Evolutionary conservation across 441 rosid species (phyloP).

Genomic region (Daphne laureola): DNA sequence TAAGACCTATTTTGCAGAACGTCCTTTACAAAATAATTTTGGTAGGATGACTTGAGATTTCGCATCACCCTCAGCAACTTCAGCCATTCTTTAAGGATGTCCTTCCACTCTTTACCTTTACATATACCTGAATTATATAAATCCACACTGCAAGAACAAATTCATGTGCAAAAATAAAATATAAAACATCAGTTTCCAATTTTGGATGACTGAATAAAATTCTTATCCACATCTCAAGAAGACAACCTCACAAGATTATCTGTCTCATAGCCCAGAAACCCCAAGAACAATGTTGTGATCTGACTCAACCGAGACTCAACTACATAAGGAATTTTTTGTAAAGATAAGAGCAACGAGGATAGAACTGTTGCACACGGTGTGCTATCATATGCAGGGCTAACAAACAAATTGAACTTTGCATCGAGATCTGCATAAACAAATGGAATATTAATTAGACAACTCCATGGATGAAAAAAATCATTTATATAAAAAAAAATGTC

Average conservation of each 20-base stretch:
- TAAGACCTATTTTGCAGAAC: slow-evolving; percentile 73
- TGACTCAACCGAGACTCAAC: slow-evolving; percentile 70
- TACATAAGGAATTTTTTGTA: slow-evolving; percentile 62
- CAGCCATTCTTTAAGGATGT: slow-evolving; percentile 80
- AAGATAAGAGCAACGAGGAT: slow-evolving; percentile 56
- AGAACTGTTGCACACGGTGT: slow-evolving; percentile 45
- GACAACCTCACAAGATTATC: slow-evolving; percentile 52
- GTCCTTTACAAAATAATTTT: slow-evolving; percentile 62
- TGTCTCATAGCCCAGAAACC: slow-evolving; percentile 68
- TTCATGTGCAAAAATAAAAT: slow-evolving; percentile 10
- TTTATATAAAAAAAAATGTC: not conserved
- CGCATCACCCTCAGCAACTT: slow-evolving; percentile 68
- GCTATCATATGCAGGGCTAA: slow-evolving; percentile 44
- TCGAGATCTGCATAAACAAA: slow-evolving; percentile 54
- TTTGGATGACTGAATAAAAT: not conserved
- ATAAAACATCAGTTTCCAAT: not conserved
- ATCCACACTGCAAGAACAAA: slow-evolving; percentile 50
- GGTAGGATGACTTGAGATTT: slow-evolving; percentile 54
- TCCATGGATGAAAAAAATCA: not conserved
- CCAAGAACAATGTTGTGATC: slow-evolving; percentile 61
- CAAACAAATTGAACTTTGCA: slow-evolving; percentile 42
- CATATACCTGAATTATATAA: slow-evolving; percentile 41
- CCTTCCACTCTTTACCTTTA: slow-evolving; percentile 81
- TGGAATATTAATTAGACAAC: slow-evolving; percentile 15
- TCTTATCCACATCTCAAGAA: slow-evolving; percentile 8